These are phyloP conservation scores for Spathaspora sp. DNA, from an alignment of 1,139 yeast species.

Conservation along the genomic window DNA sequence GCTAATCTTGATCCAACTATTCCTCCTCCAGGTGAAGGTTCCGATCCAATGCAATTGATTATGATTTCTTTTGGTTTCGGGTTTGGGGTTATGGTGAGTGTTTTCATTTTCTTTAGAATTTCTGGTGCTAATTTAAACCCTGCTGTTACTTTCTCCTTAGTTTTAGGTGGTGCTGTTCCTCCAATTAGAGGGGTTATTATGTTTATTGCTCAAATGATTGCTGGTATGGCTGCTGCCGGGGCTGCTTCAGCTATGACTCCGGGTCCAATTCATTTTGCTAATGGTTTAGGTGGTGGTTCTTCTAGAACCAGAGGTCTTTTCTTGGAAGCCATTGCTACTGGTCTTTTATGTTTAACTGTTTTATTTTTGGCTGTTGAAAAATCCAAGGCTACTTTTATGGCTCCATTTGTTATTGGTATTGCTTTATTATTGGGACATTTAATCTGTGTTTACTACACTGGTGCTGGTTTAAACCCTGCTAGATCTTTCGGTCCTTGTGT, in stretches of 20 bases:
- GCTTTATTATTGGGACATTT: constrained; percentile 82
- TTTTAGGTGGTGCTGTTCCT: constrained; percentile 69
- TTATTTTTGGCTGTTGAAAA: constrained; percentile 84
- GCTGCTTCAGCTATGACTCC: constrained; percentile 88
- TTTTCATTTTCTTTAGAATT: constrained; percentile 72
- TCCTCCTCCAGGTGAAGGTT: constrained; percentile 30
- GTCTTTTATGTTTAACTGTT: constrained; percentile 72
- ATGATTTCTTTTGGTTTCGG: constrained; percentile 91
- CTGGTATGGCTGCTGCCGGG: constrained; percentile 92
- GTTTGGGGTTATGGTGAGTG: constrained; percentile 76
- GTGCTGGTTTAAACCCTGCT: constrained; percentile 93
- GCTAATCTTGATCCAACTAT: constrained; percentile 67
- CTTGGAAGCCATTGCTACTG: constrained; percentile 81
- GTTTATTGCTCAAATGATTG: constrained; percentile 70
- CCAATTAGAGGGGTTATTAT: constrained; percentile 70
- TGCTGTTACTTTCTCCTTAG: constrained; percentile 75
- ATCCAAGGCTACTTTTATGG: constrained; percentile 71
- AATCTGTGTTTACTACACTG: constrained; percentile 80
- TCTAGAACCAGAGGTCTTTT: constrained; percentile 77
- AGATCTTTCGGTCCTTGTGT: constrained; percentile 84
- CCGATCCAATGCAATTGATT: constrained; percentile 67
- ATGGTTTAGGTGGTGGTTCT: constrained; percentile 69
- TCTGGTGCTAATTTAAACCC: constrained; percentile 94
- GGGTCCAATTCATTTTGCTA: constrained; percentile 71
- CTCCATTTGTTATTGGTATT: constrained; percentile 83